A percentile compares a stretch with the other conserved stretches of the same genome.
Conservation (phyloP, 768 basidiomycete genomes). For the Lactarius psammicola region DNA sequence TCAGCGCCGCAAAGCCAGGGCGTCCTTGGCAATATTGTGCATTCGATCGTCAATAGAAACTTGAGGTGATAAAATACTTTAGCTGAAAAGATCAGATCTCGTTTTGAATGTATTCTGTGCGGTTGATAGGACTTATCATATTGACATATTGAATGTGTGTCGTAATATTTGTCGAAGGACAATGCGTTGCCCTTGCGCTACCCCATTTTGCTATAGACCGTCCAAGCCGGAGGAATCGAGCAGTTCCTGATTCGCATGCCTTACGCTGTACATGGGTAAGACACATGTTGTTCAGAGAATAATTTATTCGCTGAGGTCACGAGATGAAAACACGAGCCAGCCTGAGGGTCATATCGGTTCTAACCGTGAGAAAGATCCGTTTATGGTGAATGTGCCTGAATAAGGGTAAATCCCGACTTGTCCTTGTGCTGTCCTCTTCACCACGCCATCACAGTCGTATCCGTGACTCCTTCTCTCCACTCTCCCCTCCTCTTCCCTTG, state of each 20-base stretch:
- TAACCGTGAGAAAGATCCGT: neutral
- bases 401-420: neutral
- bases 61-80: neutral
- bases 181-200: neutral
- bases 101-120: neutral
- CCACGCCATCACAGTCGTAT: neutral
- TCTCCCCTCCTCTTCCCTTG: neutral
- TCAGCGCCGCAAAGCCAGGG: no score
- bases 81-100: neutral
- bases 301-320: neutral
- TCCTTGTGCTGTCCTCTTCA: constrained; percentile 1
- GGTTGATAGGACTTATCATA: neutral
- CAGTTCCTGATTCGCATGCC: neutral
- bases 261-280: neutral
- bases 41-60: neutral
- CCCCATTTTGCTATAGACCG: neutral
- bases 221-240: neutral
- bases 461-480: neutral
- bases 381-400: neutral
- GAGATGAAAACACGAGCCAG: no score
- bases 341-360: neutral
- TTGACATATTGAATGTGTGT: neutral
- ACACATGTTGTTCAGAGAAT: neutral
- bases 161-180: neutral
- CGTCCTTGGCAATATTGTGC: neutral